A percentile compares a stretch with the other conserved stretches of the same genome.
Evolutionary conservation across 805 yeast genomes (phyloP).

Genomic region (Zygoascus ofunaensis): DNA sequence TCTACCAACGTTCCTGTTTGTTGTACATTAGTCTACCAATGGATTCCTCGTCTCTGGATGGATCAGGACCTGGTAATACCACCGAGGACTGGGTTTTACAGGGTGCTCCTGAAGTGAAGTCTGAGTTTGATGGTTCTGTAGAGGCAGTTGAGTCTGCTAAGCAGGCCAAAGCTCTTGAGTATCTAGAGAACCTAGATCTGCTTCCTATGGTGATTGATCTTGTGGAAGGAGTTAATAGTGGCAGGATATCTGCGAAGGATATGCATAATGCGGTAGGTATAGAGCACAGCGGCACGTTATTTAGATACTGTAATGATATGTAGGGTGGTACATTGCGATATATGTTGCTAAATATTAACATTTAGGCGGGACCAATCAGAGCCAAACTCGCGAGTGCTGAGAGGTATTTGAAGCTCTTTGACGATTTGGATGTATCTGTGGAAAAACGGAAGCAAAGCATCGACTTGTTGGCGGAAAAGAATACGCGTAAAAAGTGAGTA

Average conservation of each 20-base stretch:
- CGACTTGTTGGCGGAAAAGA: conserved; percentile 22
- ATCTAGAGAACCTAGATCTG: conserved; percentile 20
- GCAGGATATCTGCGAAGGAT: conserved; percentile 21
- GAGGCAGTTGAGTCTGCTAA: not conserved
- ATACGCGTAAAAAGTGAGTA: conserved; percentile 17
- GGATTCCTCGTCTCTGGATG: too few species aligned
- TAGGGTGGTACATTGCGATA: too few species aligned
- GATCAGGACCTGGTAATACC: too few species aligned
- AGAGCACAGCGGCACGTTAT: too few species aligned
- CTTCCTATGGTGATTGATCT: conserved; percentile 21
- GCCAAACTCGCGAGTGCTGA: conserved; percentile 19
- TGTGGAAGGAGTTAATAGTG: conserved; percentile 15
- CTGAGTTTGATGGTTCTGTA: too few species aligned
- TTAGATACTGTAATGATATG: too few species aligned
- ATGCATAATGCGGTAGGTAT: conserved; percentile 20
- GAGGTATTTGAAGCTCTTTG: conserved; percentile 13
- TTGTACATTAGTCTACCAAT: too few species aligned
- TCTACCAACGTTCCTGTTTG: too few species aligned
- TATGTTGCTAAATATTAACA: not conserved
- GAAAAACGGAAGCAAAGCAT: conserved; percentile 21
- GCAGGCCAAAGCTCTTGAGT: conserved; percentile 5
- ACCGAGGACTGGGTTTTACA: too few species aligned
- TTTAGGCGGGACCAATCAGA: conserved; percentile 22
- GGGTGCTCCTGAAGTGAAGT: too few species aligned
- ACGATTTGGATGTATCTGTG: conserved; percentile 22